Conservation (phyloP, 176 grass and related monocot species). For the Otatea glauca region DNA sequence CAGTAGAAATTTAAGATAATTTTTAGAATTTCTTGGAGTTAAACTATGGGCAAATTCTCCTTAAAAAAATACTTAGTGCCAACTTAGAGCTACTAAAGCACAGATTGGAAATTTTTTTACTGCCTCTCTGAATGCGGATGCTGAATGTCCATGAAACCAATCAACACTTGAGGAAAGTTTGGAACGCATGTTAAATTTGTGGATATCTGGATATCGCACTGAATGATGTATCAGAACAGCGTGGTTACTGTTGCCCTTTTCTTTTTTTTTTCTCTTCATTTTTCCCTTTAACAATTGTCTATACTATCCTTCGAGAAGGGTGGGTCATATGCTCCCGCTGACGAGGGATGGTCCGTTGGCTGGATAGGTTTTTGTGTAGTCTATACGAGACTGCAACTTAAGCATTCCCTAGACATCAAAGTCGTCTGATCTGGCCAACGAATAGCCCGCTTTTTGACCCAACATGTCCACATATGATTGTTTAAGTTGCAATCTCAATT, state of each 20-base stretch:
- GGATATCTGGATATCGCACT: slow-evolving; percentile 20
- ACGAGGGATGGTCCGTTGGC: slow-evolving; percentile 36
- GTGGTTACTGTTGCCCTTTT: neutral
- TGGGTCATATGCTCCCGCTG: slow-evolving; percentile 50
- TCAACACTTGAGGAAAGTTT: neutral
- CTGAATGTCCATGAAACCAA: neutral
- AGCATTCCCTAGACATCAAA: too few species aligned
- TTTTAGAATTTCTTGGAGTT: neutral
- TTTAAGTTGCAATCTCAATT: too few species aligned
- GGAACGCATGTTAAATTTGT: slow-evolving; percentile 35
- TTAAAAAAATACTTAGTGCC: neutral
- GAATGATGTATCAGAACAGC: neutral
- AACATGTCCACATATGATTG: too few species aligned
- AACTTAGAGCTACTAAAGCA: neutral
- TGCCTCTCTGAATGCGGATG: neutral
- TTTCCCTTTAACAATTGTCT: slow-evolving; percentile 52
- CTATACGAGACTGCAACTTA: too few species aligned
- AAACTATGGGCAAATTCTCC: neutral
- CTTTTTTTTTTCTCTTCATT: neutral
- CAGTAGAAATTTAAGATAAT: neutral
- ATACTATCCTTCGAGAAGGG: slow-evolving; percentile 72
- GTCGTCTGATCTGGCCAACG: too few species aligned
- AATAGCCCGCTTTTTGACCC: too few species aligned
- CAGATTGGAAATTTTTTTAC: slow-evolving; percentile 15
- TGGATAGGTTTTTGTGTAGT: too few species aligned